Base-by-base conservation (phyloP, 345 rosid genomes). In the Syzygium aromaticum region DNA sequence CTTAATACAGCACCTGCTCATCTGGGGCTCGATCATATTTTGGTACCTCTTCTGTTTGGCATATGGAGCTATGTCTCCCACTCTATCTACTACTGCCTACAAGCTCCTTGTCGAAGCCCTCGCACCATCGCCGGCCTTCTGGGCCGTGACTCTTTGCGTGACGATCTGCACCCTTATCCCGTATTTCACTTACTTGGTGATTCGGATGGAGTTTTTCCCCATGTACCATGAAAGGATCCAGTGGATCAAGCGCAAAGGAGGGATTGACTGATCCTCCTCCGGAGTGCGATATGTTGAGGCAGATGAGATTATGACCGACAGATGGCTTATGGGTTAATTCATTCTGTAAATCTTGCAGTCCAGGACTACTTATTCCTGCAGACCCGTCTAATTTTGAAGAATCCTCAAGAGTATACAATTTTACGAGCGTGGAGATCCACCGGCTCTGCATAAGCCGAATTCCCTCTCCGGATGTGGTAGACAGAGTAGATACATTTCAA, bases 211-310 rank as follows among this genome's bases (percentile, higher is more conserved):
- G 73, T 96, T 97, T 91, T 97, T 94, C 88, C 99, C 99, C 30
- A 94, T 96, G 98, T 97, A 94, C 91, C 98, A 96, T 87, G 95
- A 92, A 86, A 93, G 91, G 93, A 89, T 96, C 88, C 98, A 94
- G 89, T 92, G 98, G 99, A 86, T 95, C 46, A 89, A 94, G 88
- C 88, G 86, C 28, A 93, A 93, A 64, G 96, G 90, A 85, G 90
- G 90, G 85, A 51, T 90, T 92, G 17, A 88, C 89, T 67, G 95
- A 96, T 86, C 95, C 97, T 86, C 95, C 97, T 0, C 94, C 91
- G 89, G 93, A 89, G 86, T 89, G 92, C 84, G 92, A 92, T 8
- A 92, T 92, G 92, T 95, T 93, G 89, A 90, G 97, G 61, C 94
- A 1, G 21, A 67, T 33, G 80, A 8, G 80, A 67, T 0, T 67